Base-by-base conservation (phyloP, 495 filamentous ascomycete species). In the Neurospora terricola region DNA sequence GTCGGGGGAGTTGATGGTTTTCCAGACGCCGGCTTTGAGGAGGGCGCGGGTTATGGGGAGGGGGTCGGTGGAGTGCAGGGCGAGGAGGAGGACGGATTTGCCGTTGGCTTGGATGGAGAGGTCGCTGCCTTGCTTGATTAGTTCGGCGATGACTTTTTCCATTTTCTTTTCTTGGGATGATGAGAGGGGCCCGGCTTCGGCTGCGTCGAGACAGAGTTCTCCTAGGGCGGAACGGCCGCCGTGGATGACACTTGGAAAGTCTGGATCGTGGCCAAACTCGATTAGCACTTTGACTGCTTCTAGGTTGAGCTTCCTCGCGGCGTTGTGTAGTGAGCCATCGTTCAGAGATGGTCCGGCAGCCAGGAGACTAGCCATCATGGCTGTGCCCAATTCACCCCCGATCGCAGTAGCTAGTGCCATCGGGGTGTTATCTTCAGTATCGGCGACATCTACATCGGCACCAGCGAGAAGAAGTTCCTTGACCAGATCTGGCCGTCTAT, bases 241-340 rank as follows among this genome's bases (percentile, higher is more conserved):
- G 68, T 87, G 85, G 5, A 85, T 73, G 2, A 82, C 75, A 71
- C 85, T 87, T 0, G 85, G 85, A 36, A 86, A 87, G 75, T 87
- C 85, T 10, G 80, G 77, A 18, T 87, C 83, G 72, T 87, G 85
- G 18, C 79, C 81, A 75, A 78, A 79, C 30, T 85, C 77, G 5
- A 86, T 75, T 14, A 87, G 77, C 9, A 85, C 79, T 30, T 82
- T 75, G 77, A 87, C 78, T 0, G 84, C 81, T 37, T 75, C 73
- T 0, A 85, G 59, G 69, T 86, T 85, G 34, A 87, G 81, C 38
- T 85, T 82, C 16, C 84, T 76, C 0, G 85, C 81, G 4, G 83
- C 82, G 68, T 86, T 87, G 69, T 87, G 85, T n/a, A 87, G 76
- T 0, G 83, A 85, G 1, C 85, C 85, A 30, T 87, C 85, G 21